Evolutionary conservation across 2,329 filamentous ascomycete species (phyloP).

Genomic region (Arthroderma sp.): DNA sequence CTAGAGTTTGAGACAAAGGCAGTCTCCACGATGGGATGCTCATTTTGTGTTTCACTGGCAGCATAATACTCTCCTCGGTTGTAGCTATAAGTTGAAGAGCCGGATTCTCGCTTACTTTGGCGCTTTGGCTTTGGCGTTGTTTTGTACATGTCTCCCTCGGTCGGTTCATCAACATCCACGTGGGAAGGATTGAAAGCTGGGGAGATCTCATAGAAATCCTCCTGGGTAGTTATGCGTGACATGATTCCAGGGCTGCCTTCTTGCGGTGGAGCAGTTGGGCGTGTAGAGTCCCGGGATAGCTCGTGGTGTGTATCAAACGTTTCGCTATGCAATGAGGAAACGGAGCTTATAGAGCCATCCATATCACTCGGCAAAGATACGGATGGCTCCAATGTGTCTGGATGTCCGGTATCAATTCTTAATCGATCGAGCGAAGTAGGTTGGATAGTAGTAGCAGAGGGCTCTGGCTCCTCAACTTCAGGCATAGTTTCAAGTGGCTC

Average conservation of each 20-base stretch:
- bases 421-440: no score
- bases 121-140: no score
- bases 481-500: slow-evolving; percentile 26
- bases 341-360: slow-evolving; percentile 1
- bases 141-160: not conserved
- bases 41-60: not conserved
- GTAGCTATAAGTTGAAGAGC: not conserved
- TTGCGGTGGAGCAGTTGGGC: not conserved
- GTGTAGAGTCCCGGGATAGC: not conserved
- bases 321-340: slow-evolving; percentile 7
- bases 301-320: not conserved
- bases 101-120: no score
- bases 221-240: not conserved
- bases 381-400: slow-evolving; percentile 1
- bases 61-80: not conserved
- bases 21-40: slow-evolving; percentile 10
- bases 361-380: slow-evolving; percentile 1
- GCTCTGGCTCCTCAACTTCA: slow-evolving; percentile 20
- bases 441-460: no score
- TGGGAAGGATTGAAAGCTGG: not conserved
- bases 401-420: not conserved
- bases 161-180: not conserved
- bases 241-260: not conserved
- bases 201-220: not conserved
- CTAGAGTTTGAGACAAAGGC: slow-evolving; percentile 9